A percentile compares a stretch with the other conserved stretches of the same genome.
phyloP scores from a whole-genome alignment of 2,329 filamentous ascomycete genomes.

The Zalaria obscura region DNA sequence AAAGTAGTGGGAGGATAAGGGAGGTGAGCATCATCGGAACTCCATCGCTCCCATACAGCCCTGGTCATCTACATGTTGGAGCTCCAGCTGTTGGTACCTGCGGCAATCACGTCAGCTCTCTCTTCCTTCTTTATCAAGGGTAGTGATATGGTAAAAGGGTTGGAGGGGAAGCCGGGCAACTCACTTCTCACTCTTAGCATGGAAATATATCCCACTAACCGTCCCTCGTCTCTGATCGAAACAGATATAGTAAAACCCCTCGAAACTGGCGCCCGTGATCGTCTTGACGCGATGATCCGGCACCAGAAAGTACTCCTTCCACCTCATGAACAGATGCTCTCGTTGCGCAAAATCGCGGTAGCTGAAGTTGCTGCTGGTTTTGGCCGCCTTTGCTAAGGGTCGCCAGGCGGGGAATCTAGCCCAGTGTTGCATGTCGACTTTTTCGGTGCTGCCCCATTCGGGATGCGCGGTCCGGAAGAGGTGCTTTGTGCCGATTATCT shows the following conservation, averaged over 20 bases:
- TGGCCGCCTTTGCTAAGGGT: slow-evolving; percentile 53
- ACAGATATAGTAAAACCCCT: slow-evolving; percentile 98
- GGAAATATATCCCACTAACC: slow-evolving; percentile 92
- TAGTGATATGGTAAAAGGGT: slow-evolving; percentile 6
- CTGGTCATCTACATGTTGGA: slow-evolving; percentile 73
- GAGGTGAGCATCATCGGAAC: slow-evolving; percentile 49
- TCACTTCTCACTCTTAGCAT: slow-evolving; percentile 94
- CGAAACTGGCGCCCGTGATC: slow-evolving; percentile 89
- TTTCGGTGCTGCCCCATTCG: slow-evolving; percentile 82
- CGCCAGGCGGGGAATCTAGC: slow-evolving; percentile 76
- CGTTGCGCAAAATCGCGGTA: slow-evolving; percentile 59
- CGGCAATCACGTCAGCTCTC: slow-evolving; percentile 10
- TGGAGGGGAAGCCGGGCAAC: slow-evolving; percentile 20
- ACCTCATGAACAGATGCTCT: slow-evolving; percentile 94
- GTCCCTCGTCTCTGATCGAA: slow-evolving; percentile 84
- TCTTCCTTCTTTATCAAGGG: too few species aligned
- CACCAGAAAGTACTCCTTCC: slow-evolving; percentile 97
- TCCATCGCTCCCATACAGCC: slow-evolving; percentile 80
- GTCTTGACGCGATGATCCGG: slow-evolving; percentile 85
- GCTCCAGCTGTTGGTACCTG: slow-evolving; percentile 83
- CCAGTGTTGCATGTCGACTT: slow-evolving; percentile 90
- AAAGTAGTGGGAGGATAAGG: too few species aligned
- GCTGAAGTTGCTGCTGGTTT: slow-evolving; percentile 38
- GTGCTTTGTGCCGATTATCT: slow-evolving; percentile 92
- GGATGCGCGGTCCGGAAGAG: slow-evolving; percentile 84